A percentile compares a stretch with the other conserved stretches of the same genome.
Conservation (phyloP, 106 monocot genomes). For the Allium sativum region DNA sequence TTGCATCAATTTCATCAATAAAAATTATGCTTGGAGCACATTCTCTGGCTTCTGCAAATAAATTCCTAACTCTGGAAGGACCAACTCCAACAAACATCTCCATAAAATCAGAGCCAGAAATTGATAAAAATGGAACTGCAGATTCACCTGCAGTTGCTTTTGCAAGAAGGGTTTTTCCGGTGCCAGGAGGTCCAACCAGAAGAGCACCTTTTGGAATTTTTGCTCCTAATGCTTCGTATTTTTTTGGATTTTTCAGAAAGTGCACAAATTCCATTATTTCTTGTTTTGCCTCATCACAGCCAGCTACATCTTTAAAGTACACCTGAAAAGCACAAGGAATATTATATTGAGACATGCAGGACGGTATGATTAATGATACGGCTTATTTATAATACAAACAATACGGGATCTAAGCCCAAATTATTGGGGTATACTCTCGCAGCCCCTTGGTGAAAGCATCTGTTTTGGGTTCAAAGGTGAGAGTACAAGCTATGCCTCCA, state of each 20-base stretch:
- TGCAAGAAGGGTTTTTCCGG: slow-evolving; percentile 92
- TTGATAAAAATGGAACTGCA: slow-evolving; percentile 83
- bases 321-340: slow-evolving; percentile 22
- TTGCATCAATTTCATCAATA: slow-evolving; percentile 90
- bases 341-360: too few species aligned
- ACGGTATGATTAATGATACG: too few species aligned
- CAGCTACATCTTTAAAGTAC: slow-evolving; percentile 93
- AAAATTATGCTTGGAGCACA: slow-evolving; percentile 84
- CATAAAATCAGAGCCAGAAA: slow-evolving; percentile 96
- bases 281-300: slow-evolving; percentile 96
- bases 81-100: slow-evolving; percentile 99
- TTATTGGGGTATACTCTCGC: too few species aligned
- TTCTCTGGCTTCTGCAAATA: slow-evolving; percentile 90
- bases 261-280: slow-evolving; percentile 99
- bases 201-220: slow-evolving; percentile 97
- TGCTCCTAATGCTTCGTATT: slow-evolving; percentile 86
- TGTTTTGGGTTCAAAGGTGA: too few species aligned
- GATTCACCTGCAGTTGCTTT: slow-evolving; percentile 98
- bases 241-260: slow-evolving; percentile 91
- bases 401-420: too few species aligned
- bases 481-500: too few species aligned
- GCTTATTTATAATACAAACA: too few species aligned
- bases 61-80: slow-evolving; percentile 78
- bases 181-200: slow-evolving; percentile 93
- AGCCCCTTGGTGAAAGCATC: too few species aligned